Evolutionary conservation across 129 eudicot species (phyloP), one percentile per base, ranked within the genome.

Genomic region (Ambrosia artemisiifolia): DNA sequence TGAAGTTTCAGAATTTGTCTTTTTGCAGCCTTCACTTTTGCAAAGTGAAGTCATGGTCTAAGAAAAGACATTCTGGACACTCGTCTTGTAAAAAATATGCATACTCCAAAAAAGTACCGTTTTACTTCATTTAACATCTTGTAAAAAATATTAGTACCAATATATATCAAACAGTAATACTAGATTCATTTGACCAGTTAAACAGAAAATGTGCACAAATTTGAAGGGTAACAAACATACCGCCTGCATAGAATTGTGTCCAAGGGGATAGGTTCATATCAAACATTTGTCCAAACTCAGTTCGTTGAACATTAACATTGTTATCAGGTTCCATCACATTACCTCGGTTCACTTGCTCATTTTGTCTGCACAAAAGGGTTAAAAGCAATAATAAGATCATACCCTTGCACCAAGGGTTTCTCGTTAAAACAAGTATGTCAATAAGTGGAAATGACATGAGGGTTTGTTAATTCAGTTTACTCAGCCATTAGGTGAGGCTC

Each of bases 181-280:
- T 33, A 18, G 16, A 30, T 49, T 40, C 34, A 67, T 33, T 42
- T 5, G 19, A n/a, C 36, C 43, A 43, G 11, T 49, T 54, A 43
- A 71, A 63, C 17, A 43, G 36, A 18, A 53, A 63, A 54, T 72
- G 53, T 10, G 63, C 2, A 30, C 30, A 14, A 72, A 18, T 20
- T 47, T 6, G 14, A 65, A 66, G 49, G 49, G 9, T 34, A 46
- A 48, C 28, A 50, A 63, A 53, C 63, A 48, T 76, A 81, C 94
- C 96, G 43, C 84, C 12, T 3, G 73, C 76, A 78, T 83, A 90
- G 66, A 74, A 85, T 10, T 83, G 85, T 9, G 86, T 54, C 96
- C 96, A 90, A 16, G 94, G 91, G 33, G 96, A 81, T 16, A 76
- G 78, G 70, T 90, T 90, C 77, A 85, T 91, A 75, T 85, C 94